Conservation (phyloP, 768 basidiomycete species). For the Pisolithus albus region DNA sequence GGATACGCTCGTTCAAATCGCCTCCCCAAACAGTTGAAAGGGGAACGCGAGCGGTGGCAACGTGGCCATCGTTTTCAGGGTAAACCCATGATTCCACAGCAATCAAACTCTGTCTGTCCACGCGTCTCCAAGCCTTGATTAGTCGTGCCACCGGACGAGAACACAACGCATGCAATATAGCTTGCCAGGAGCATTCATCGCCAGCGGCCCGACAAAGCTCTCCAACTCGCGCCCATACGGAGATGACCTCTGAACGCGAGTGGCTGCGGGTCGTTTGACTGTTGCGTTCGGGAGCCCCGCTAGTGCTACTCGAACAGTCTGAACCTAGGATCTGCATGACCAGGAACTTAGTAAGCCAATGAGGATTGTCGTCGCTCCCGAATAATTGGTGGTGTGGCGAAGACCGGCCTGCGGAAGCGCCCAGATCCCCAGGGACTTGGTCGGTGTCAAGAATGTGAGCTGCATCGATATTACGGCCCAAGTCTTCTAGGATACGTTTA, state of each 20-base stretch:
- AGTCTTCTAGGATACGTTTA: slow-evolving; percentile 41
- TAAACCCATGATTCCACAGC: slow-evolving; percentile 67
- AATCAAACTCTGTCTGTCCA: slow-evolving; percentile 50
- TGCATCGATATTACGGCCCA: slow-evolving; percentile 48
- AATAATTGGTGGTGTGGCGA: slow-evolving; percentile 38
- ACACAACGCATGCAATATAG: slow-evolving; percentile 64
- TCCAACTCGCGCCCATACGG: slow-evolving; percentile 65
- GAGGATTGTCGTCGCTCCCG: slow-evolving; percentile 63
- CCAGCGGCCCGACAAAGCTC: slow-evolving; percentile 67
- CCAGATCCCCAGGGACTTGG: slow-evolving; percentile 1
- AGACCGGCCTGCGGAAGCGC: neutral
- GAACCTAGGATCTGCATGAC: slow-evolving; percentile 63
- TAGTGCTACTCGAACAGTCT: slow-evolving; percentile 38
- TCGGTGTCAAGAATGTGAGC: slow-evolving; percentile 36
- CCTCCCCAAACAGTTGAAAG: slow-evolving; percentile 66
- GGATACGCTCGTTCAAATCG: slow-evolving; percentile 40
- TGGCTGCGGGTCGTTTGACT: slow-evolving; percentile 52
- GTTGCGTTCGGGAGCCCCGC: slow-evolving; percentile 20
- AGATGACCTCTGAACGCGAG: slow-evolving; percentile 65
- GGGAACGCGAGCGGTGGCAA: slow-evolving; percentile 31
- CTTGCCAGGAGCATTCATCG: slow-evolving; percentile 76
- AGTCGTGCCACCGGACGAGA: slow-evolving; percentile 69
- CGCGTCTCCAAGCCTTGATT: slow-evolving; percentile 75
- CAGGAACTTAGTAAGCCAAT: slow-evolving; percentile 76
- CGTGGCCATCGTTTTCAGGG: slow-evolving; percentile 30